Percentiles rank a stretch among this genome's conserved stretches.
Conservation (phyloP, 768 basidiomycete species). For the Tulasnella sp. region DNA sequence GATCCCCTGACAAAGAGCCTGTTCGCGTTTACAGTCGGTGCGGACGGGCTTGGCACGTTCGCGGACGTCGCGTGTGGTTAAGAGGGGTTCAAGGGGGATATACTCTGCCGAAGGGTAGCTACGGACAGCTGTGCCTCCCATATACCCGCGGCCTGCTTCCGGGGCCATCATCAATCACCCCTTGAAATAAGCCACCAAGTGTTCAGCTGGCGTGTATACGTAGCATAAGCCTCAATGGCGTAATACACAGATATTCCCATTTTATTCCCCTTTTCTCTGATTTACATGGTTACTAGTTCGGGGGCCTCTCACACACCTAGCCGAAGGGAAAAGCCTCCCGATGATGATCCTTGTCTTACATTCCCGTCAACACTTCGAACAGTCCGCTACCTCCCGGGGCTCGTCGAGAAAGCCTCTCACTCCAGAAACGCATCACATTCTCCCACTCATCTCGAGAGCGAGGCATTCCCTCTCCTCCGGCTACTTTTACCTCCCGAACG, state of each 20-base stretch:
- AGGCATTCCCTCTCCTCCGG: constrained; percentile 58
- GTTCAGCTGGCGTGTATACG: neutral
- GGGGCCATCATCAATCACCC: neutral
- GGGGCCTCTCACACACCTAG: neutral
- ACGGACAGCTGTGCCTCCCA: neutral
- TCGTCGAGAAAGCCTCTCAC: constrained; percentile 55
- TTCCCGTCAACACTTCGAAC: constrained; percentile 50
- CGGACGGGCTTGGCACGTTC: neutral
- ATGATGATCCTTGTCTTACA: neutral
- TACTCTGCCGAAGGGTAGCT: too few relatives aligned
- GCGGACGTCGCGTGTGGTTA: neutral
- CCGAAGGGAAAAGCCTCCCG: neutral
- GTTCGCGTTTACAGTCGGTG: neutral
- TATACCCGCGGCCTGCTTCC: neutral
- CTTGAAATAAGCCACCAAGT: neutral
- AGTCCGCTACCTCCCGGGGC: constrained; percentile 47
- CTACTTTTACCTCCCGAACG: constrained; percentile 46
- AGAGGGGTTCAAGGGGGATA: neutral
- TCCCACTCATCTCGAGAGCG: constrained; percentile 72
- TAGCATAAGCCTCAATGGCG: neutral
- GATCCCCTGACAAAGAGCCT: too few relatives aligned
- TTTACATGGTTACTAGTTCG: neutral
- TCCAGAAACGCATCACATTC: constrained; percentile 85
- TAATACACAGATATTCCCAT: neutral
- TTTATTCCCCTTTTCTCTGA: neutral